These are phyloP conservation scores for Isoetes taiwanensis DNA, from an alignment of 75 land plant species.

Conservation along the genomic window DNA sequence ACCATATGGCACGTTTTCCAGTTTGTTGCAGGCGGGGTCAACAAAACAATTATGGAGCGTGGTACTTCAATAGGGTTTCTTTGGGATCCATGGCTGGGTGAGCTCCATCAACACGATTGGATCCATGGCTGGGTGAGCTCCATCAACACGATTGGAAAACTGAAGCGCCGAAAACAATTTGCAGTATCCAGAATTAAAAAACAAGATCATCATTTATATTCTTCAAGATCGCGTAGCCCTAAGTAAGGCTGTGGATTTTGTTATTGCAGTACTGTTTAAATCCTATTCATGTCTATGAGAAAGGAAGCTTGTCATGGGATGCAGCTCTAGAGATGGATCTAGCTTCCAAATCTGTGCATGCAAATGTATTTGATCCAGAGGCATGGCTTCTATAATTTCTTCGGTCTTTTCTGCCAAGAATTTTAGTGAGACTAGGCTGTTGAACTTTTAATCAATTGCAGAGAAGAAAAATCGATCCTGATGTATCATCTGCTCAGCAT, in stretches of 20 bases:
- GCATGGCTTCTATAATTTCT: conserved; percentile 9
- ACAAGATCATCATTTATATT: too few species aligned
- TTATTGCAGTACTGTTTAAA: conserved; percentile 31
- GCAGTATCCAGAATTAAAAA: too few species aligned
- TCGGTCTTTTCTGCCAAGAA: too few species aligned
- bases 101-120: conserved; percentile 24
- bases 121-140: too few species aligned
- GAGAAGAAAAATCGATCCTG: conserved; percentile 35
- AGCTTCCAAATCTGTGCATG: conserved; percentile 39
- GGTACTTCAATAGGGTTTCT: conserved; percentile 32
- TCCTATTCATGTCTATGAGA: conserved; percentile 38
- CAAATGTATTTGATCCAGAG: conserved; percentile 39
- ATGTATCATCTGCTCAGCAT: too few species aligned
- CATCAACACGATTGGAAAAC: too few species aligned
- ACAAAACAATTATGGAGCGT: conserved; percentile 23
- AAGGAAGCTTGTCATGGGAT: conserved; percentile 37
- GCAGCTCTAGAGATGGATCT: conserved; percentile 38
- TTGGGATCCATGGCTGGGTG: conserved; percentile 32
- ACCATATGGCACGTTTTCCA: conserved; percentile 36
- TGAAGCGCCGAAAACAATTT: too few species aligned
- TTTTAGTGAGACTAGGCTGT: too few species aligned
- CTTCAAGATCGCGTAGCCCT: too few species aligned
- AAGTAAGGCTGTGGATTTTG: too few species aligned
- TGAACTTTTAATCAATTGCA: too few species aligned
- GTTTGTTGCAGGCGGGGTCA: conserved; percentile 25